Evolutionary conservation across 2,329 filamentous ascomycete species (phyloP), one percentile per base, ranked within the genome.

Genomic region (Alternaria ventricosa): DNA sequence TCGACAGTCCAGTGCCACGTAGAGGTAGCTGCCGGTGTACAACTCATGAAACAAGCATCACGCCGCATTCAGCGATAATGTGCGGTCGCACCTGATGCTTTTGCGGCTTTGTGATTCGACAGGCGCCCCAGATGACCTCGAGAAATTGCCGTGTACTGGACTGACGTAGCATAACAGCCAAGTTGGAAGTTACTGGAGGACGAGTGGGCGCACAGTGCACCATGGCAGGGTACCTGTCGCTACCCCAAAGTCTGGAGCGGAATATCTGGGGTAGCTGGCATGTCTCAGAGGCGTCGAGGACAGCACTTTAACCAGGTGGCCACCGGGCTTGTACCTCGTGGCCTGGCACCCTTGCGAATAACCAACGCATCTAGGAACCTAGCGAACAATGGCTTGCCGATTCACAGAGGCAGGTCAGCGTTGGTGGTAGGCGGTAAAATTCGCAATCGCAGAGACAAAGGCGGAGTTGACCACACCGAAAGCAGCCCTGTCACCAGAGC

Each of bases 41-140:
- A 80, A 77, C 75, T 73, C 76, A 79, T 78, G 77, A 79, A 78
- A 79, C 75, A 73, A 63, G 71, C 62, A 74, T 79, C 74, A 79
- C 69, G 74, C 73, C 66, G 75, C 71, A 72, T 72, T 57, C 51
- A 69, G 69, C 63, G 59, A 68, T 58, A 62, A 59, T 65, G n/a
- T 30, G 60, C 55, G 54, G 77, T 77, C 60, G 76, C 78, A 79
- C 77, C 76, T 79, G 78, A 80, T 76, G 65, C 63, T 64, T 67
- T 73, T 74, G 72, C 70, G 56, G 71, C 67, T 64, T 62, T 60
- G 69, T 75, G 77, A 78, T 80, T 80, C 72, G 76, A 71, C 69
- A 55, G 45, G 54, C 20, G 47, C 13, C 65, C 53, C 78, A 74
- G 75, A 75, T 80, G 78, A 80, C 78, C 77, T 77, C 64, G 74